Evolutionary conservation across 2,329 filamentous ascomycete genomes (phyloP), one percentile per base, ranked within the genome.

Genomic region (Scytalidium sp.): DNA sequence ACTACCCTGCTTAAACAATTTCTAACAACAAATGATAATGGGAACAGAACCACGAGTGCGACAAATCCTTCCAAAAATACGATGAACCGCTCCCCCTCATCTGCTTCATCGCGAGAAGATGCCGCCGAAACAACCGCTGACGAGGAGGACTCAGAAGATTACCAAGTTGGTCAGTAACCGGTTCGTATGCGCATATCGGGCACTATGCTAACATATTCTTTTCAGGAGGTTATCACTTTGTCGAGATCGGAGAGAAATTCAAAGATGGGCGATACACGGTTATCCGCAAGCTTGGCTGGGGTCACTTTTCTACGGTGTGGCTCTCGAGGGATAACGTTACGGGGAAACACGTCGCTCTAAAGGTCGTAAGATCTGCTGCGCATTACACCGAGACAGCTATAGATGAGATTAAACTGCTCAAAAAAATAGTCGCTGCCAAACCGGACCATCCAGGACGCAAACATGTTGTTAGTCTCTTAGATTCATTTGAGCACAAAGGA

Each of bases 321-420:
- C 72, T 87, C 43, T 86, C 83, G 56, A 74, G 88, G 69, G 93
- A 97, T 74, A 96, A 95, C 64, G 83, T 78, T 51, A 92, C 85
- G 52, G 85, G 86, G 66, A 97, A 95, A 74, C 94, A 99, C 70
- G 94, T 99, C 64, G 94, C 94, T 49, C 81, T 99, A 62, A 99
- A 99, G 74, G 93, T 99, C 53, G 94, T 99, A 55, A 90, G 94
- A 61, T 97, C 93, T 29, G 94, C 94, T 51, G 92, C 93, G 53
- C 94, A 99, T 76, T 99, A 99, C 73, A 97, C 94, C 60, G 94
- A 99, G 75, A 99, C 94, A 51, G 94, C 94, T 60, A 87, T 97
- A 74, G 94, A 99, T 71, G 94, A 99, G 75, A 97, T 99, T 75
- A 97, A 97, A 74, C 79, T 99, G 45, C 85, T 99, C 61, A 96